Evolutionary conservation across 2,329 filamentous ascomycete genomes (phyloP), one percentile per base, ranked within the genome.

Genomic region (Talaromyces sp.): DNA sequence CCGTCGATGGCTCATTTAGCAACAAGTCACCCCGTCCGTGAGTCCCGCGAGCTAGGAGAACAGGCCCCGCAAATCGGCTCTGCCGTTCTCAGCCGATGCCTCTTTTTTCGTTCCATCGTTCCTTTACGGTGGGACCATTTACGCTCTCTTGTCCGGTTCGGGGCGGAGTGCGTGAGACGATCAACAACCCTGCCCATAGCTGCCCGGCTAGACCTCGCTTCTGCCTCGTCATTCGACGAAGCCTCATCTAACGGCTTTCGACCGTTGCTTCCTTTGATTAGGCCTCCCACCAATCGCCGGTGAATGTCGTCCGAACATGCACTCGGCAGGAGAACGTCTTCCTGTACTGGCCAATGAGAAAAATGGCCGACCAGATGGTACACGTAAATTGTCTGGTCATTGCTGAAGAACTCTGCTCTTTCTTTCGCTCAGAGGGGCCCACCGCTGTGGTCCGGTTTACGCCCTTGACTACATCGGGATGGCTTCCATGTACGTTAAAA

Each of bases 161-260:
- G 50, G 50, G 28, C 28, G 50, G 12, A 53, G 50, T 53, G 50
- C 27, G 50, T 53, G 50, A 33, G 50, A 31, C 30, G 50, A 53
- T 53, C 27, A 40, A 23, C 23, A 56, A 52, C 61, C 61, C 61
- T 62, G 61, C 51, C 52, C 47, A 18, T 28, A 40, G 16, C 12
- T 55, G 50, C 8, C 54, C 18, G 12, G 30, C 16, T 57, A 42
- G 31, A 56, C 50, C 31, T 51, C 28, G 44, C 30, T 62, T 62
- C 61, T 62, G 52, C 57, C 55, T 59, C 40, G 52, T 62, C 52
- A 62, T 62, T 62, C 57, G 61, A 59, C 36, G n/a, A 7, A 12
- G 9, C 31, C 52, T 16, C 50, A 30, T 56, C 14, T 33, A 51
- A 60, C 16, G 31, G 47, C 50, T 56, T 42, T 36, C 30, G 51